Conservation (phyloP, 495 filamentous ascomycete species). For the Tuber melanosporum region DNA sequence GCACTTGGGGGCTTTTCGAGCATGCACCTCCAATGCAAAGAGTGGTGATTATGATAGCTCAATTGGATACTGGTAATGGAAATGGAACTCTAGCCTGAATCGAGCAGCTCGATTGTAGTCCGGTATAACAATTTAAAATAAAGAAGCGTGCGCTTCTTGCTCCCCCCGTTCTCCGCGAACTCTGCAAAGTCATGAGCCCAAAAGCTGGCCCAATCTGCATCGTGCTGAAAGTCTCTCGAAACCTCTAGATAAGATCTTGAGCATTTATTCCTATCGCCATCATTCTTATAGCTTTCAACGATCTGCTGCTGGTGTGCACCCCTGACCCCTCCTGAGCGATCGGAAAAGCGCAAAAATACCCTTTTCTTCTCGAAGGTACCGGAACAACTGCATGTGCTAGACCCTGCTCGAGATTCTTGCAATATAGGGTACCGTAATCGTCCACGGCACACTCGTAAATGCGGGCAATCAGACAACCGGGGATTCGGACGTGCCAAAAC, state of each 20-base stretch:
- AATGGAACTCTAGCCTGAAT: neutral
- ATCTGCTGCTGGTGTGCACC: neutral
- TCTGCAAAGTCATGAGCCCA: neutral
- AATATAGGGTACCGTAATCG: neutral
- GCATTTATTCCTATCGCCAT: neutral
- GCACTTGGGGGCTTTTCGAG: neutral
- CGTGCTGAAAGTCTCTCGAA: neutral
- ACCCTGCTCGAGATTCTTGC: neutral
- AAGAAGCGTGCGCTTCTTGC: neutral
- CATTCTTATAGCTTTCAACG: neutral
- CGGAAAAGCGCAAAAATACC: neutral
- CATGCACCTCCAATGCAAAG: neutral
- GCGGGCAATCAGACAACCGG: neutral
- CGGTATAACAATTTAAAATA: neutral
- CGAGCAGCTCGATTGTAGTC: neutral
- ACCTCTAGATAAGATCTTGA: neutral
- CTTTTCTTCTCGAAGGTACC: neutral
- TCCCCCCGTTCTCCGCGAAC: neutral
- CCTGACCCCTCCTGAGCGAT: neutral
- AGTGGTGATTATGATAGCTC: neutral
- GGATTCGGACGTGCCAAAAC: neutral
- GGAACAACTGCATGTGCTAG: neutral
- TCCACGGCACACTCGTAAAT: neutral
- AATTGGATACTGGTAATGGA: neutral
- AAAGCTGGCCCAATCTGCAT: neutral